Base-by-base conservation (phyloP, 176 grass and related monocot species). In the Leersia perrieri region DNA sequence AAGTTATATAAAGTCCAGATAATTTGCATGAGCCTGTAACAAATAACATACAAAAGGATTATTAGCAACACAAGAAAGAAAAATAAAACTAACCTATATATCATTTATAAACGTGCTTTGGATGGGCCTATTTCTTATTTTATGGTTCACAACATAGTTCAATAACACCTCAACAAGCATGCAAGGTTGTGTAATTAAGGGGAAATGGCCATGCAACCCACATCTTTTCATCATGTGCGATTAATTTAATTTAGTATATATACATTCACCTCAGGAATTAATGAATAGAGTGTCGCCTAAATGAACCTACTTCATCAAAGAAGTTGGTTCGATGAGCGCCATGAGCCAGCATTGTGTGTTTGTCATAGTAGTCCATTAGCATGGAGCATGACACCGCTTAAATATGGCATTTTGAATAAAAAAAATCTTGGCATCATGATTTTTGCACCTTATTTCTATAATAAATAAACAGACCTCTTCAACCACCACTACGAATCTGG, bases 401-500 rank as follows among this genome's bases (percentile, higher is more conserved):
- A n/a, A n/a, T n/a, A n/a, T n/a, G n/a, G n/a, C n/a, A n/a, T n/a
- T n/a, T n/a, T n/a, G n/a, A n/a, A 7, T 30, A 23, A 25, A 64
- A 3, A 23, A 68, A 30, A 38, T 28, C 75, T 41, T 16, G 2
- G 23, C 76, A 87, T 39, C 65, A 36, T 64, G 61, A 82, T 74
- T 75, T 66, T 65, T 64, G 73, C 4, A 42, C 34, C 1, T 9
- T 53, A 12, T 36, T 45, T 1, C 1, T 26, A 44, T 34, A 82
- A 63, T 16, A 23, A 28, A 68, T 35, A 68, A 65, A 18, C 5
- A 14, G 34, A 67, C 16, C 23, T 68, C 18, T 39, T n/a, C 27
- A 77, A 53, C 72, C 63, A 87, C 23, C 63, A 39, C 11, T 63
- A 33, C 22, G 78, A 57, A 88, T 88, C 86, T 40, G 27, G 33